Evolutionary conservation across 2,329 filamentous ascomycete genomes (phyloP).

Genomic region (Aspergillus sp.): DNA sequence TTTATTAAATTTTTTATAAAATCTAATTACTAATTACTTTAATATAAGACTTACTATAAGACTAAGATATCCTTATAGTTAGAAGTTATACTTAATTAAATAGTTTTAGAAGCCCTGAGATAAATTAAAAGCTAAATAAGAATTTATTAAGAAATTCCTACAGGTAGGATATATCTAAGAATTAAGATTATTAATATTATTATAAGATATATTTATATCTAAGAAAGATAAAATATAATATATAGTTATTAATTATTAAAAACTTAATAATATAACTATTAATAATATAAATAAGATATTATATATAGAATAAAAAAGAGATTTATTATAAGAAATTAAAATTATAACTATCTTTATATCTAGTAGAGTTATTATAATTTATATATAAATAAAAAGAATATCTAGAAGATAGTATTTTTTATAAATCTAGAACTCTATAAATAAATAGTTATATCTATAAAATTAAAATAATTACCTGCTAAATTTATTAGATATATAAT

Average conservation of each 20-base stretch:
- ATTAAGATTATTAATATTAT: neutral
- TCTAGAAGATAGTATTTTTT: neutral
- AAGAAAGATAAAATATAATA: neutral
- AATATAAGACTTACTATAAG: too few species aligned
- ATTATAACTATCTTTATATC: neutral
- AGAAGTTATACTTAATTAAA: too few species aligned
- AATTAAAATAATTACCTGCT: neutral
- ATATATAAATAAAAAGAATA: neutral
- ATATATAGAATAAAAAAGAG: neutral
- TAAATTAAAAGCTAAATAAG: too few species aligned
- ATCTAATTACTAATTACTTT: too few species aligned
- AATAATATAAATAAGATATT: neutral
- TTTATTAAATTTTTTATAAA: too few species aligned
- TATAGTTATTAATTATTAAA: neutral
- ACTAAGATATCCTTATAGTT: too few species aligned
- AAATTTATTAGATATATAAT: neutral
- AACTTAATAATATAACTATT: neutral
- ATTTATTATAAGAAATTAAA: neutral
- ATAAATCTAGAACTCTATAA: neutral
- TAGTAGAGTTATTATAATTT: slow-evolving; percentile 4
- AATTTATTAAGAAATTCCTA: neutral
- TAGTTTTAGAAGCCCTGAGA: too few species aligned
- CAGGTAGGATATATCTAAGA: neutral
- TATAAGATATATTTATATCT: neutral
- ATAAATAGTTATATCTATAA: neutral